Evolutionary conservation across 192 early-diverging fungal species (phyloP).

Genomic region (Coemansia interrupta): DNA sequence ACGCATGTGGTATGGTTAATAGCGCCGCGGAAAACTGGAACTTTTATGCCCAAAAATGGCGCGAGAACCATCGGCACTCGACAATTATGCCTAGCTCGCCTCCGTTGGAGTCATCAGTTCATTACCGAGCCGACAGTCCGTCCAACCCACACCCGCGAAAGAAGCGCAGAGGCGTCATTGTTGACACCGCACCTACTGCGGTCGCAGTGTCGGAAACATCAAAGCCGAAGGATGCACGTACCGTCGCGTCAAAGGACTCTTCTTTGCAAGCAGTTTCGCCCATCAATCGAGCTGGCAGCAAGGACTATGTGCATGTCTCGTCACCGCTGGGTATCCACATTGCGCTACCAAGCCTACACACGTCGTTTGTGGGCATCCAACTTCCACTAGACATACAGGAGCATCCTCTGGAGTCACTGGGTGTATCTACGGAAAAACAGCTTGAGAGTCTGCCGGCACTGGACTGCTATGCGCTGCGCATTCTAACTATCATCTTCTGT

Average conservation of each 20-base stretch:
- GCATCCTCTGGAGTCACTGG: background rate
- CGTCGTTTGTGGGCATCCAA: constrained; percentile 46
- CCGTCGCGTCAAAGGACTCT: too few species aligned
- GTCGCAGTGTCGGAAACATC: background rate
- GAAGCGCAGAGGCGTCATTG: constrained; percentile 7
- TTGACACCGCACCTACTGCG: background rate
- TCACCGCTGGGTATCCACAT: constrained; percentile 35
- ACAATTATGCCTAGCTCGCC: constrained; percentile 18
- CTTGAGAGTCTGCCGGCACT: constrained; percentile 25
- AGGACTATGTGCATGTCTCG: constrained; percentile 18
- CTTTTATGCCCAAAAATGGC: constrained; percentile 21
- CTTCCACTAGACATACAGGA: constrained; percentile 17
- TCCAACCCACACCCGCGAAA: constrained; percentile 25
- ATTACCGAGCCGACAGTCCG: constrained; percentile 9
- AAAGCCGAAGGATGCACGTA: background rate
- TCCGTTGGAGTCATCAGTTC: constrained; percentile 15
- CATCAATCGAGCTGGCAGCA: constrained; percentile 14
- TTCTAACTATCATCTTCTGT: constrained; percentile 66
- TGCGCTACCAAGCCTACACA: constrained; percentile 23
- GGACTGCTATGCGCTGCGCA: constrained; percentile 27
- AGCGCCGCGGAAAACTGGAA: constrained; percentile 21
- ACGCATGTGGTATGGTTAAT: constrained; percentile 7
- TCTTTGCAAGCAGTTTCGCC: background rate
- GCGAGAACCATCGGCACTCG: constrained; percentile 17
- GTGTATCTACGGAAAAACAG: constrained; percentile 19